Conservation (phyloP, 345 rosid species). For the Cardamine resedifolia region DNA sequence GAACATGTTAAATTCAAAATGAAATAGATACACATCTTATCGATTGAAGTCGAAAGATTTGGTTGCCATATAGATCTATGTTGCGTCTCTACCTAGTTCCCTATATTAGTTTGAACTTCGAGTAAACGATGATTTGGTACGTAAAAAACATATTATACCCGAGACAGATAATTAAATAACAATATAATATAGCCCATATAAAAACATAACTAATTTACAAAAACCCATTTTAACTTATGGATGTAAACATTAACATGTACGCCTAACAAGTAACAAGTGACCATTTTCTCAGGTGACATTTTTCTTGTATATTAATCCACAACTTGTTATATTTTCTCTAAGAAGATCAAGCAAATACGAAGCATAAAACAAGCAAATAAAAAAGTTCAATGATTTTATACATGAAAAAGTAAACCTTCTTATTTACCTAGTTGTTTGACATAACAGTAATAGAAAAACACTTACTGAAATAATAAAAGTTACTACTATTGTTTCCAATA, state of each 20-base stretch:
- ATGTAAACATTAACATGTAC: neutral
- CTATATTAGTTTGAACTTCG: neutral
- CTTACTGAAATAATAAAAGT: neutral
- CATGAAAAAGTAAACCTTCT: neutral
- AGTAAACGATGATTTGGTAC: neutral
- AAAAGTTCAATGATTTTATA: neutral
- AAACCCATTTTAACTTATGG: neutral
- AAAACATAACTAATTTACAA: neutral
- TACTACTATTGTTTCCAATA: neutral
- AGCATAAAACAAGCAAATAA: neutral
- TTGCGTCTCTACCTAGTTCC: slow-evolving; percentile 14
- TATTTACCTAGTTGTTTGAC: neutral
- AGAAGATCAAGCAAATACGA: no score
- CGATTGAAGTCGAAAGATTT: slow-evolving; percentile 22
- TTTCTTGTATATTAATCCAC: neutral
- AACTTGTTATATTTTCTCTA: neutral
- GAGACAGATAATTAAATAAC: neutral
- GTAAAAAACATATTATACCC: neutral
- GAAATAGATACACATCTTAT: slow-evolving; percentile 12
- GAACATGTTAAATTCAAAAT: slow-evolving; percentile 29
- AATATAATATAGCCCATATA: neutral
- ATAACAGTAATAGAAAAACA: neutral
- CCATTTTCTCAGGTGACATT: neutral
- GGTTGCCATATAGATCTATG: slow-evolving; percentile 10
- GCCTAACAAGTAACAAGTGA: neutral